Percentiles rank a stretch among this genome's conserved stretches.
Conservation (phyloP, 2,329 filamentous ascomycete genomes). For the Hypoxylon sp. region DNA sequence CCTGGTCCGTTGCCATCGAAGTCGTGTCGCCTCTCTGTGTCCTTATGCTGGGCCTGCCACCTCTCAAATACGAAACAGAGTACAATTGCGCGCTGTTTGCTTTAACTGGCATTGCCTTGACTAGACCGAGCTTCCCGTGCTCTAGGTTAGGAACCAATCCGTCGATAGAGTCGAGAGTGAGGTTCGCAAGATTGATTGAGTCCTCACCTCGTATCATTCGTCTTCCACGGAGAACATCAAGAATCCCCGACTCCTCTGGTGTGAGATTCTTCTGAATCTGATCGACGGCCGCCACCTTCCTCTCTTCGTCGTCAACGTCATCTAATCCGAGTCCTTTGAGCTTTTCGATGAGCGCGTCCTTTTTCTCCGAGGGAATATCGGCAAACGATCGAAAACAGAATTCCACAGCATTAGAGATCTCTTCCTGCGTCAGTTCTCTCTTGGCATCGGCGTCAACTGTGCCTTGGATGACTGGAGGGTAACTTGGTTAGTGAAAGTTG, state of each 20-base stretch:
- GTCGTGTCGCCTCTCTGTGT: constrained; percentile 21
- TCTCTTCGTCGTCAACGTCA: constrained; percentile 10
- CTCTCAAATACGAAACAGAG: constrained; percentile 14
- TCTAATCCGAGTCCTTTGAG: constrained; percentile 27
- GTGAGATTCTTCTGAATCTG: constrained; percentile 27
- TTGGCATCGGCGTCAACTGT: constrained; percentile 43
- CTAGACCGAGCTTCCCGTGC: constrained; percentile 33
- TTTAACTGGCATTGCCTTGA: constrained; percentile 9
- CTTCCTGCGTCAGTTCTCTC: constrained; percentile 27
- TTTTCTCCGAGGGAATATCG: constrained; percentile 29
- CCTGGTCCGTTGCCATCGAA: neutral
- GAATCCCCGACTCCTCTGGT: constrained; percentile 27
- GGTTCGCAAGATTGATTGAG: constrained; percentile 28
- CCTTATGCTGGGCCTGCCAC: constrained; percentile 19
- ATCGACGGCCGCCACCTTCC: constrained; percentile 1
- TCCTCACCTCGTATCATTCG: constrained; percentile 37
- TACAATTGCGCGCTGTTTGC: neutral
- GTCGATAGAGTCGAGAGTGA: constrained; percentile 36
- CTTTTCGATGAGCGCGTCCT: constrained; percentile 31
- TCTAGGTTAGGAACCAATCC: constrained; percentile 31
- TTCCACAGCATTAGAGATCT: constrained; percentile 35
- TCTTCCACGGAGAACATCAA: constrained; percentile 29
- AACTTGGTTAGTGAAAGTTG: constrained; percentile 11
- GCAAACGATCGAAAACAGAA: constrained; percentile 37
- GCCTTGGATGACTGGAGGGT: constrained; percentile 57